Percentiles rank a stretch among this genome's conserved stretches.
Conservation (phyloP, 176 grass and related monocot genomes). For the Oryza punctata region DNA sequence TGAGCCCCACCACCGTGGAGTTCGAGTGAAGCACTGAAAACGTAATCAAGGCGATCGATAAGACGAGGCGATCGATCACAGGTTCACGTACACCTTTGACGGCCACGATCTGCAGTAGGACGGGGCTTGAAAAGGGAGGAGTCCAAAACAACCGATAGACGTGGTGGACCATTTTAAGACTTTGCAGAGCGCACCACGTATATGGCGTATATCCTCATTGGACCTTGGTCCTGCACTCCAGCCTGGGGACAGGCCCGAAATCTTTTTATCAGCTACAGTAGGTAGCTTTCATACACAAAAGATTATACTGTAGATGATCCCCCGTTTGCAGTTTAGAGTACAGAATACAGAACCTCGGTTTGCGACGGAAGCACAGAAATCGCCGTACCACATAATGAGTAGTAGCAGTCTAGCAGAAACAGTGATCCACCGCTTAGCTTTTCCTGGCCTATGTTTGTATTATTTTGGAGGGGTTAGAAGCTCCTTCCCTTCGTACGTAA, state of each 20-base stretch:
- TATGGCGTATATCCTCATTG: background rate
- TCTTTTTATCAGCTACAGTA: background rate
- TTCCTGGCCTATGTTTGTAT: background rate
- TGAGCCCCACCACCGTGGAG: constrained; percentile 1
- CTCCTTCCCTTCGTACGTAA: too few relatives aligned
- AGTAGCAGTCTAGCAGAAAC: background rate
- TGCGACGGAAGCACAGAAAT: background rate
- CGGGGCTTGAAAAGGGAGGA: background rate
- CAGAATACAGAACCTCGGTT: background rate
- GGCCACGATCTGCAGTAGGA: background rate
- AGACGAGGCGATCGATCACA: background rate
- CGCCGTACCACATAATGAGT: background rate
- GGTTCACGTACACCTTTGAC: background rate
- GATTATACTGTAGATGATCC: background rate
- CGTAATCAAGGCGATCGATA: background rate
- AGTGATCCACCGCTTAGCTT: background rate
- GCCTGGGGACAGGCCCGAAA: background rate
- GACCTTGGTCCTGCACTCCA: background rate
- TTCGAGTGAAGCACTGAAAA: background rate
- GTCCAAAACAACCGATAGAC: background rate
- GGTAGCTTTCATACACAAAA: background rate
- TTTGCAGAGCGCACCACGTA: background rate
- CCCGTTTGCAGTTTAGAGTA: background rate
- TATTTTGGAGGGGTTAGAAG: too few relatives aligned
- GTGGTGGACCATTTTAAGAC: background rate